Conservation (phyloP, 78 protist genomes). For the Dictyostelium intermedium region DNA sequence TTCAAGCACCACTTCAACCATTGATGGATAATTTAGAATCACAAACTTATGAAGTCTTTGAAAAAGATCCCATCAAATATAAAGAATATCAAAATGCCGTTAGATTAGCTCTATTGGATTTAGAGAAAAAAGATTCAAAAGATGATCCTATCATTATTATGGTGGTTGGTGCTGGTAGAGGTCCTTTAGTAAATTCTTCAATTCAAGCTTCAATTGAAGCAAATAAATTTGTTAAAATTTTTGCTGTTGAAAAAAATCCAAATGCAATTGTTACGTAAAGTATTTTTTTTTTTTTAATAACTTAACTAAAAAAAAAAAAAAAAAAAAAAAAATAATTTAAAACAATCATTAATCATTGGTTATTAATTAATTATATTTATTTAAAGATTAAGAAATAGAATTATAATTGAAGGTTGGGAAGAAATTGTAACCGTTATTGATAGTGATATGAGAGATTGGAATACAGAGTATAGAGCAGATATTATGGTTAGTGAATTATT, state of each 20-base stretch:
- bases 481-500: constrained; percentile 95
- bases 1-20: constrained; percentile 87
- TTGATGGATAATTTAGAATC: constrained; percentile 96
- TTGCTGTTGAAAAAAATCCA: constrained; percentile 99
- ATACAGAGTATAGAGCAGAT: constrained; percentile 70
- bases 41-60: constrained; percentile 96
- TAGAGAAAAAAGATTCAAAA: neutral
- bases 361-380: neutral
- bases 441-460: constrained; percentile 82
- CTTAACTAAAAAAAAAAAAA: neutral
- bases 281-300: too few relatives aligned
- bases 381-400: neutral
- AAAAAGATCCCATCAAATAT: constrained; percentile 96
- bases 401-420: constrained; percentile 33
- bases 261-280: constrained; percentile 94
- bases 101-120: constrained; percentile 4
- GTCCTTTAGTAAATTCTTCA: constrained; percentile 94
- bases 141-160: constrained; percentile 23
- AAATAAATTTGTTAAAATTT: constrained; percentile 46
- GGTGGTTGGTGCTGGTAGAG: constrained; percentile 99
- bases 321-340: constrained; percentile 22
- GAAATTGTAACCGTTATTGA: constrained; percentile 72
- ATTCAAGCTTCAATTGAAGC: constrained; percentile 63
- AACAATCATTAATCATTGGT: too few relatives aligned
- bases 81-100: constrained; percentile 70